Conservation (phyloP, 768 basidiomycete genomes). For the Sistotremastrum suecicum region DNA sequence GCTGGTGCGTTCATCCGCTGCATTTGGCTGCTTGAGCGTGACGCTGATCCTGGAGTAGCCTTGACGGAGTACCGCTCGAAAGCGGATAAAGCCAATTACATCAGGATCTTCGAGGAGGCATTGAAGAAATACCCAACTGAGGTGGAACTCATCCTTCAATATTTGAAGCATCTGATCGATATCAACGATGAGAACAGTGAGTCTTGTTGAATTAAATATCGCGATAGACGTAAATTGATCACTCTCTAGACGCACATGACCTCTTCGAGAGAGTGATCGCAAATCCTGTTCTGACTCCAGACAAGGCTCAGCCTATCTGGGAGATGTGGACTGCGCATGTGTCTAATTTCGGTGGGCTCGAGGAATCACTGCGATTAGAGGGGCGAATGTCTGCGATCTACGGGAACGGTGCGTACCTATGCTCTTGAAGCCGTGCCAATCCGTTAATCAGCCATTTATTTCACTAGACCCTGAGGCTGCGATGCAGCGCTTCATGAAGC, state of each 20-base stretch:
- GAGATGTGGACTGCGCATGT: constrained; percentile 93
- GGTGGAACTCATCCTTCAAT: constrained; percentile 73
- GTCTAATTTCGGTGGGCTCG: constrained; percentile 85
- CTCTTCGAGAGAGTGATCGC: constrained; percentile 80
- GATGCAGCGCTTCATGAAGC: too few relatives aligned
- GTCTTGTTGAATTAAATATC: constrained; percentile 15
- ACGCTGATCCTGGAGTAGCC: constrained; percentile 32
- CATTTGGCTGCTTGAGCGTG: too few relatives aligned
- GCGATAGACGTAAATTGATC: constrained; percentile 1
- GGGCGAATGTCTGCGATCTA: constrained; percentile 80
- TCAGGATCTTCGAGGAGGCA: constrained; percentile 88
- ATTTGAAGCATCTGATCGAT: constrained; percentile 84
- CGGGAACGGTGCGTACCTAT: constrained; percentile 48
- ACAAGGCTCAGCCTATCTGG: constrained; percentile 79
- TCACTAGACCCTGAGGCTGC: too few relatives aligned
- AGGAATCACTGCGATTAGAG: constrained; percentile 79
- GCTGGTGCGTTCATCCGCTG: too few relatives aligned
- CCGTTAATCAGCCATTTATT: too few relatives aligned
- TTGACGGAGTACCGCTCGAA: constrained; percentile 90
- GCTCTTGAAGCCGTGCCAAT: neutral
- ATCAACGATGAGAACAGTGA: constrained; percentile 92
- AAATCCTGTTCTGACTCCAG: constrained; percentile 45
- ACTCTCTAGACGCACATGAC: constrained; percentile 71
- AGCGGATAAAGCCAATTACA: constrained; percentile 64
- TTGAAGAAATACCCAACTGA: constrained; percentile 73